Evolutionary conservation across 805 yeast species (phyloP).

Genomic region (Ascoidea asiatica): DNA sequence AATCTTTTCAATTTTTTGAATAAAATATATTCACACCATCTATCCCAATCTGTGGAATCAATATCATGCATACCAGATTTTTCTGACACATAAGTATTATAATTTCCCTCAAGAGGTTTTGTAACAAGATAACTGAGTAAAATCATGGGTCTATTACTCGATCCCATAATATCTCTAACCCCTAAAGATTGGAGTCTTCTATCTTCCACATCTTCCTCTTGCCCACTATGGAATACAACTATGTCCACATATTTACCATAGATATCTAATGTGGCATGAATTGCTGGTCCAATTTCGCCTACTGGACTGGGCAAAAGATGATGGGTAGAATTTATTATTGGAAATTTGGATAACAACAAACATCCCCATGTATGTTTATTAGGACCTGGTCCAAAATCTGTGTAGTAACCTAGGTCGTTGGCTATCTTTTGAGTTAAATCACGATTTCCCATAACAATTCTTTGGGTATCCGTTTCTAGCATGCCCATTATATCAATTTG

Average conservation of each 20-base stretch:
- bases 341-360: conserved; percentile 84
- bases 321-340: conserved; percentile 81
- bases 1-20: conserved; percentile 77
- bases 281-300: conserved; percentile 97
- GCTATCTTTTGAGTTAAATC: conserved; percentile 87
- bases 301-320: conserved; percentile 92
- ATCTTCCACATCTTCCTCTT: conserved; percentile 94
- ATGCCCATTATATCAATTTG: conserved; percentile 87
- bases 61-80: conserved; percentile 83
- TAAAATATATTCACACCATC: conserved; percentile 97
- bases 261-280: conserved; percentile 87
- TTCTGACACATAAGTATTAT: conserved; percentile 80
- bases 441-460: conserved; percentile 89
- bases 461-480: conserved; percentile 86
- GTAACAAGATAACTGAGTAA: conserved; percentile 86
- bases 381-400: conserved; percentile 96
- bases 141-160: conserved; percentile 70
- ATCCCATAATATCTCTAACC: conserved; percentile 68
- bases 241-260: conserved; percentile 83
- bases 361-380: conserved; percentile 98
- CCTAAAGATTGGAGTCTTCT: conserved; percentile 74
- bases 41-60: conserved; percentile 86
- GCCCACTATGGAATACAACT: conserved; percentile 96
- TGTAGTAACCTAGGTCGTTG: conserved; percentile 87
- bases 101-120: conserved; percentile 77